Percentiles rank a stretch among this genome's conserved stretches.
Evolutionary conservation across 164 flowering plant genomes (phyloP).

Genomic region (Vitis labrusca): DNA sequence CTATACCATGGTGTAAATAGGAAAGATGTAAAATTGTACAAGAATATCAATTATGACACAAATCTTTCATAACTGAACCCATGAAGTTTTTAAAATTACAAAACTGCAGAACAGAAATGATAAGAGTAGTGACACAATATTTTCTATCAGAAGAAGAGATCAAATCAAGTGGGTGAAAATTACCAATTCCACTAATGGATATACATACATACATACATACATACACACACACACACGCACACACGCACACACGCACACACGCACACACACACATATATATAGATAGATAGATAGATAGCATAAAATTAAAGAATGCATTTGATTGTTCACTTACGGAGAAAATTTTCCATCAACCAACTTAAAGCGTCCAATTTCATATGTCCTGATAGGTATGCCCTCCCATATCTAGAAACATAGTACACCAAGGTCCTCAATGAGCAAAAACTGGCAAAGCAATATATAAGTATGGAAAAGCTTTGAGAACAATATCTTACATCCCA

Average conservation of each 20-base stretch:
- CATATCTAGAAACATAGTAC: constrained; percentile 62
- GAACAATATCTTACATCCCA: constrained; percentile 86
- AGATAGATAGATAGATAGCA: too few relatives aligned
- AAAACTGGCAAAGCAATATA: not conserved
- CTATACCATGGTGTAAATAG: too few relatives aligned
- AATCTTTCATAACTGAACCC: too few relatives aligned
- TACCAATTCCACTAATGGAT: not conserved
- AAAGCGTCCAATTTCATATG: constrained; percentile 77
- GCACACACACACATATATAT: too few relatives aligned
- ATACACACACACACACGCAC: too few relatives aligned
- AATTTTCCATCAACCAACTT: constrained; percentile 97
- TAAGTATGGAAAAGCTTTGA: not conserved
- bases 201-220: not conserved
- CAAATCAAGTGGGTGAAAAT: not conserved
- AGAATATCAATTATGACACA: too few relatives aligned
- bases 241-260: too few relatives aligned
- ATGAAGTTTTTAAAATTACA: too few relatives aligned
- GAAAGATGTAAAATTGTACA: too few relatives aligned
- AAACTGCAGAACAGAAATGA: too few relatives aligned
- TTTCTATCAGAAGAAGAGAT: not conserved
- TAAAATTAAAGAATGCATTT: not conserved
- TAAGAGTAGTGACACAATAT: too few relatives aligned
- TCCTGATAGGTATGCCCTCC: constrained; percentile 88
- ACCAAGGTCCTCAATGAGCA: constrained; percentile 6
- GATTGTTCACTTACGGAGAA: constrained; percentile 73